Percentiles rank a stretch among this genome's conserved stretches.
phyloP scores from a whole-genome alignment of 257 asterid species.

The Voacanga thouarsii region DNA sequence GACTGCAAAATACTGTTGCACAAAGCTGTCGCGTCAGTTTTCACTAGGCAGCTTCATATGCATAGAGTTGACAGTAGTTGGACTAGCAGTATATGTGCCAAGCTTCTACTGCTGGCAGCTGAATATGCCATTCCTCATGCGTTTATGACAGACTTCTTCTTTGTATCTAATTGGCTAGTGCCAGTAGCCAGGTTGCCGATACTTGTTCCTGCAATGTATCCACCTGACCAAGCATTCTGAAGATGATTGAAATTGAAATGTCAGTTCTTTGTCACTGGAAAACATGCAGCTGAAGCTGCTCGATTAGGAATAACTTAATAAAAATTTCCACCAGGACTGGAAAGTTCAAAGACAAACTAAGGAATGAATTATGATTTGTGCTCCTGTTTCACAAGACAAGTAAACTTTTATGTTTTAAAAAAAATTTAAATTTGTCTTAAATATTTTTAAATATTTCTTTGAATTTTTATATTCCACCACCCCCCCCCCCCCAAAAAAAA shows the following conservation, averaged over 20 bases:
- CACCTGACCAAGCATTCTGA: constrained; percentile 98
- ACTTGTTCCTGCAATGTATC: constrained; percentile 84
- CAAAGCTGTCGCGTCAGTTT: background rate
- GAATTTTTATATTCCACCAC: too few relatives aligned
- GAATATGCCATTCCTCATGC: constrained; percentile 4
- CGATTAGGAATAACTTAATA: background rate
- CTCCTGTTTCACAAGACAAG: background rate
- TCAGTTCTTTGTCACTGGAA: background rate
- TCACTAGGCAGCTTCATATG: background rate
- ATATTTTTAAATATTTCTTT: too few relatives aligned
- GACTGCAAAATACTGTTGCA: background rate
- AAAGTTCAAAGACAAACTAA: background rate
- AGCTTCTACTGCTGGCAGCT: background rate
- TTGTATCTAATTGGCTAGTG: constrained; percentile 20
- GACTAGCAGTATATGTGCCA: background rate
- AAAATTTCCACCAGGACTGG: background rate
- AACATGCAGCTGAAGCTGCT: background rate
- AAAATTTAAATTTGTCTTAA: too few relatives aligned
- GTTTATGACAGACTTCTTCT: constrained; percentile 2
- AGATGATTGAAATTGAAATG: constrained; percentile 6
- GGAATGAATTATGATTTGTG: background rate
- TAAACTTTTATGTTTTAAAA: too few relatives aligned
- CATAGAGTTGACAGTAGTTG: background rate
- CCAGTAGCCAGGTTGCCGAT: constrained; percentile 51
- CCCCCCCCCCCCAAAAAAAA: too few relatives aligned